Conservation (phyloP, 139 green algal genomes). For the Volvox africanus region DNA sequence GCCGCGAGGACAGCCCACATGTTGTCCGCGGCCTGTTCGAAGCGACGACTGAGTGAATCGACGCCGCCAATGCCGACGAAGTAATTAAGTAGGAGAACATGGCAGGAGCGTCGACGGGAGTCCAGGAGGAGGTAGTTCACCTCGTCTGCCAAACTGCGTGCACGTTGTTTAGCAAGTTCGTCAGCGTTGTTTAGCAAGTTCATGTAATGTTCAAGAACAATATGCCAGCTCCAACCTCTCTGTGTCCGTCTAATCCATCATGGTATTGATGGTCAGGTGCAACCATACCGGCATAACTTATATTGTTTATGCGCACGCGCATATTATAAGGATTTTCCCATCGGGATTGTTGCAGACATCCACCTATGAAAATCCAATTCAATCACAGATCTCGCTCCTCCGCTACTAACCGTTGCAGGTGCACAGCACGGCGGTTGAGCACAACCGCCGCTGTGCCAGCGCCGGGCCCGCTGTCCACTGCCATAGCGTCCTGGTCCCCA, state of each 20-base stretch:
- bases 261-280: no score
- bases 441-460: neutral
- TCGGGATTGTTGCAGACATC: no score
- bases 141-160: constrained; percentile 74
- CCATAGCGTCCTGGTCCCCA: constrained; percentile 21
- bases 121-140: constrained; percentile 85
- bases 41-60: constrained; percentile 43
- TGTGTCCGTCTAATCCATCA: no score
- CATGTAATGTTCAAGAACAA: no score
- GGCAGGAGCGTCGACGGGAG: constrained; percentile 79
- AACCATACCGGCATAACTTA: no score
- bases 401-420: constrained; percentile 32
- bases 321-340: no score
- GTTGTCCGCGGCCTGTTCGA: constrained; percentile 29
- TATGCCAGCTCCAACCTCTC: no score
- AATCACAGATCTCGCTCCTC: no score
- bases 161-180: neutral
- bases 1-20: constrained; percentile 49
- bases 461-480: constrained; percentile 9
- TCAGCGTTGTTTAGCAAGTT: no score
- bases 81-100: constrained; percentile 88
- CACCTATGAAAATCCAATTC: no score
- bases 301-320: no score
- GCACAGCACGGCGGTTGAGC: constrained; percentile 40
- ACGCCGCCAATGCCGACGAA: constrained; percentile 64